Evolutionary conservation across 768 basidiomycete species (phyloP).

Genomic region (Lepiota subincarnata): DNA sequence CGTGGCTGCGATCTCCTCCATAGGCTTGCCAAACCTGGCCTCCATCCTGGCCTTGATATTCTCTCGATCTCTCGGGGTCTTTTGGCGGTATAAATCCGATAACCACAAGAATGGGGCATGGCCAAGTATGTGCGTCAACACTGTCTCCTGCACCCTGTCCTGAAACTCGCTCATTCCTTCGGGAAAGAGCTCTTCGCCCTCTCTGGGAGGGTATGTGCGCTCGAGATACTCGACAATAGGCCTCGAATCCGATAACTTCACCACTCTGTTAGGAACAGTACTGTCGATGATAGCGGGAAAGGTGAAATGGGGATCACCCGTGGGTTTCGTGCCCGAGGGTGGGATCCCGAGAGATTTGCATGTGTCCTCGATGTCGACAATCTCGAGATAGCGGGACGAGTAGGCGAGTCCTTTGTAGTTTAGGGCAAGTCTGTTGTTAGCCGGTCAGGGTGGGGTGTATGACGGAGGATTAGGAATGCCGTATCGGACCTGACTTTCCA

Average conservation of each 20-base stretch:
- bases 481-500: constrained; percentile 25
- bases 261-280: constrained; percentile 16
- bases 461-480: background rate
- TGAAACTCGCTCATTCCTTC: constrained; percentile 19
- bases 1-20: constrained; percentile 15
- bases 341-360: constrained; percentile 22
- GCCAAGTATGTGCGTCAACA: constrained; percentile 14
- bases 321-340: constrained; percentile 22
- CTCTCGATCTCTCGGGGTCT: constrained; percentile 18
- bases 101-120: constrained; percentile 15
- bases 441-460: no score
- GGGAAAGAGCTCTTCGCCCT: constrained; percentile 19
- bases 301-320: constrained; percentile 26
- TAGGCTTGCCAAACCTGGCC: constrained; percentile 14
- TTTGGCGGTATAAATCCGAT: constrained; percentile 19
- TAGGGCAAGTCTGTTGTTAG: constrained; percentile 13
- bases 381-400: constrained; percentile 23
- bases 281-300: constrained; percentile 28
- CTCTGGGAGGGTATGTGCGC: constrained; percentile 19
- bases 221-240: constrained; percentile 36
- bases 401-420: constrained; percentile 27
- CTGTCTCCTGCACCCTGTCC: constrained; percentile 12
- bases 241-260: constrained; percentile 29
- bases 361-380: constrained; percentile 22
- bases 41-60: constrained; percentile 17